Base-by-base conservation (phyloP, 192 early-diverging fungal genomes). In the Gigaspora rosea region DNA sequence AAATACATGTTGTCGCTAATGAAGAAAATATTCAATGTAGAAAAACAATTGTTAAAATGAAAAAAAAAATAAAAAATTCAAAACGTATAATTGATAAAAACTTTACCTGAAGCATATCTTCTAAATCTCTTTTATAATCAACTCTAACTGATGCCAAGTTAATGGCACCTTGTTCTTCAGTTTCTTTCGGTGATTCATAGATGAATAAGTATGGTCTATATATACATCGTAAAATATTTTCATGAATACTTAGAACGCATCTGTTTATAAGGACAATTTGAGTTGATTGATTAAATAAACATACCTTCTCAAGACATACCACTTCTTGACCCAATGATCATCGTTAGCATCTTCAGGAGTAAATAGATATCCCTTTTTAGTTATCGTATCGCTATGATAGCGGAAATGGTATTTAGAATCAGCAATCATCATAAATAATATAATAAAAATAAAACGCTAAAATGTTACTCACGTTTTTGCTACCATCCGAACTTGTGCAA, bases 121-220 rank as follows among this genome's bases (percentile, higher is more conserved):
- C 91, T 32, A 89, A 50, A 57, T 87, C 71, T 36, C 73, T 79
- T 33, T 88, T 86, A 78, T 91, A 87, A 68, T 87, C 85, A 49
- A 92, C 79, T 9, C 90, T 70, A 8, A 93, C 89, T 35, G 90
- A 87, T n/a, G 86, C 79, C 33, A 97, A 80, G 63, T 93, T 92
- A 66, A 95, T 86, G n/a, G 94, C 90, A 69, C 89, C 88, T 36
- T 91, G 83, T 70, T 95, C 88, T n/a, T 89, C 88, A 8, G 74
- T 78, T 75, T 94, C 92, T 2, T 81, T 82, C 20, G 85, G 76
- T 71, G 86, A 90, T 33, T 80, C 82, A 83, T 91, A 95, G 35
- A 95, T 87, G 76, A 93, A 94, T 47, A 97, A 78, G 78, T 93
- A 94, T 13, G 95, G 95, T 47, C 90, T 87, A 67, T 81, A 80